Percentiles rank a stretch among this genome's conserved stretches.
Conservation (phyloP, 805 yeast species). For the Candida pini region DNA sequence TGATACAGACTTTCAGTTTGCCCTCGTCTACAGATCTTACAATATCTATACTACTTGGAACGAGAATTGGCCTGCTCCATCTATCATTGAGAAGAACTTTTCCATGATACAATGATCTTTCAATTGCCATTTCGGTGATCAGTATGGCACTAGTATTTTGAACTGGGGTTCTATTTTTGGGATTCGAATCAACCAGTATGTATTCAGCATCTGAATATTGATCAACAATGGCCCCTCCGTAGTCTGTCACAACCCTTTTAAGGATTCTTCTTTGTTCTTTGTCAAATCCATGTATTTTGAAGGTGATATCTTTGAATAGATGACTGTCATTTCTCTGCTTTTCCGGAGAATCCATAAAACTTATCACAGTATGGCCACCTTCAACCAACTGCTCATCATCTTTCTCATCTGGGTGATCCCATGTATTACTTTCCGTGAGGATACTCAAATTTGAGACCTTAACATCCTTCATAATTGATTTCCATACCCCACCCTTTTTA, state of each 20-base stretch:
- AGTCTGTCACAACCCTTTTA: conserved; percentile 18
- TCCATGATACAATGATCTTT: conserved; percentile 23
- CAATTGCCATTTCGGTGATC: conserved; percentile 27
- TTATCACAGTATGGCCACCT: background rate
- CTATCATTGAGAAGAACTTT: conserved; percentile 12
- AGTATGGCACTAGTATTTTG: background rate
- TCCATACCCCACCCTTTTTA: conserved; percentile 18
- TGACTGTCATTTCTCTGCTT: background rate
- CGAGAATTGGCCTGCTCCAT: conserved; percentile 24
- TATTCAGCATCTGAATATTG: conserved; percentile 5
- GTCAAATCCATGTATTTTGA: conserved; percentile 16
- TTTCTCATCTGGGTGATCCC: conserved; percentile 4
- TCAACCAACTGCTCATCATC: background rate
- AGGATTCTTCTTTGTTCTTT: conserved; percentile 14
- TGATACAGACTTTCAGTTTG: conserved; percentile 18
- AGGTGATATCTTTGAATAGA: conserved; percentile 15
- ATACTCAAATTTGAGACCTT: conserved; percentile 7
- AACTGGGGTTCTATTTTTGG: background rate
- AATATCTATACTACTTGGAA: no score
- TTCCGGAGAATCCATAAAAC: background rate
- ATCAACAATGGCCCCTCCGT: conserved; percentile 15
- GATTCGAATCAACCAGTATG: conserved; percentile 17
- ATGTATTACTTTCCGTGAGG: conserved; percentile 3
- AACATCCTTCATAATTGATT: conserved; percentile 20
- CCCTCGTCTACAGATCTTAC: background rate